A percentile compares a stretch with the other conserved stretches of the same genome.
Evolutionary conservation across 2,329 filamentous ascomycete genomes (phyloP).

Genomic region (Pyricularia sp.): DNA sequence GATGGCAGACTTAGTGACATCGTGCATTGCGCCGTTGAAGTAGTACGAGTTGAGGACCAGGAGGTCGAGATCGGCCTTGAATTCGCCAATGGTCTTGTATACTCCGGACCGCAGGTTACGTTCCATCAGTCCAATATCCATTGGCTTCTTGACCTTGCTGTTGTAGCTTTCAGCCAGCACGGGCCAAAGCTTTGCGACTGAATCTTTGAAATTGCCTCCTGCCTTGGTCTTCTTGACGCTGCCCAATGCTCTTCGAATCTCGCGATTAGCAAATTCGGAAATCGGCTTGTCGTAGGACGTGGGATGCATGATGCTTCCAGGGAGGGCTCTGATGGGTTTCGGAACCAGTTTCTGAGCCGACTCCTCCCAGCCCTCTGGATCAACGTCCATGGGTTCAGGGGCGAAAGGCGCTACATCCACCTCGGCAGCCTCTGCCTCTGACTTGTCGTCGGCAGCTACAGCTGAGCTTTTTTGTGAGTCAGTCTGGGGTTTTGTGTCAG

Average conservation of each 20-base stretch:
- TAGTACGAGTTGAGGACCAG: conserved; percentile 69
- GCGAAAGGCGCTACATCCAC: conserved; percentile 11
- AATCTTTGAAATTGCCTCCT: conserved; percentile 64
- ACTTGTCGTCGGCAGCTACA: conserved; percentile 16
- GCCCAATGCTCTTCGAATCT: conserved; percentile 56
- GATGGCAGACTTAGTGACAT: conserved; percentile 52
- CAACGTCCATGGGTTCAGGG: conserved; percentile 20
- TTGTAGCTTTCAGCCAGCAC: conserved; percentile 65
- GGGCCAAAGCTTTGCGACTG: conserved; percentile 70
- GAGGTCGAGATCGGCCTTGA: conserved; percentile 65
- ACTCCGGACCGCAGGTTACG: conserved; percentile 59
- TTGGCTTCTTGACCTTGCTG: conserved; percentile 62
- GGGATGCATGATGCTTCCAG: conserved; percentile 30
- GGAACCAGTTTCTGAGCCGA: not conserved
- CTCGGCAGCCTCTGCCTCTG: not conserved
- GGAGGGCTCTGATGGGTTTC: conserved; percentile 17
- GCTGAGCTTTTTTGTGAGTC: conserved; percentile 13
- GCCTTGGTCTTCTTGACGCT: conserved; percentile 81
- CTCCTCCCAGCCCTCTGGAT: conserved; percentile 3
- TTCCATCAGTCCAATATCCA: conserved; percentile 81
- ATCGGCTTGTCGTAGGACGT: conserved; percentile 39
- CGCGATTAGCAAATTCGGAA: conserved; percentile 49
- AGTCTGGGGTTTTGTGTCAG: conserved; percentile 23
- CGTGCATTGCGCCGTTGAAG: conserved; percentile 77
- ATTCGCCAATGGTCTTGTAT: conserved; percentile 62